Base-by-base conservation (phyloP, 176 grass and related monocot species). In the Phragmites australis region DNA sequence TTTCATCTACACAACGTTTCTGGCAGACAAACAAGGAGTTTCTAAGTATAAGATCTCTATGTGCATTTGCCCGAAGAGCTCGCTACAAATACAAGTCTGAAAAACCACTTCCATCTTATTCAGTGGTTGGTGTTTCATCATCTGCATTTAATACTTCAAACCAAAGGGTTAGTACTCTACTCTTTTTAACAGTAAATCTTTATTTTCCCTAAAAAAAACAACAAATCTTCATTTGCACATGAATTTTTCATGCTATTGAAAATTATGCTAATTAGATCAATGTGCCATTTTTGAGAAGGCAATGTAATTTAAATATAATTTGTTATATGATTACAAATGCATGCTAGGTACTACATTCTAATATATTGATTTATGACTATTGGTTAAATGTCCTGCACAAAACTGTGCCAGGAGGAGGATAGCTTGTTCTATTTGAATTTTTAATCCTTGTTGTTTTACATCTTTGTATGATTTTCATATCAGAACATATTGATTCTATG, bases 71-170 rank as follows among this genome's bases (percentile, higher is more conserved):
- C 75, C 93, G 90, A 81, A 87, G 86, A 75, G 64, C 70, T 70
- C 89, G 74, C 84, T 71, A 89, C 43, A 88, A 87, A 82, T 93
- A 85, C 81, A 92, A 85, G 75, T 93, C 92, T 61, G 90, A 85
- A 66, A 80, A 86, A 59, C 50, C 85, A 34, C 83, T 93, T 82
- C 92, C 95, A 71, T 70, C 84, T 79, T 98, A 98, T 88, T 93
- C 90, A 34, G 68, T 58, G 58, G 86, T 89, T 84, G 89, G 92
- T 32, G 52, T 88, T 85, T 83, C 95, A 53, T 85, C 92, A 62
- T 94, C 89, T 75, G 67, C 88, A 80, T 88, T 84, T 84, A 75
- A 83, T 23, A 93, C 70, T 87, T 82, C 87, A 68, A 89, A 84
- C 87, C 91, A 94, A 81, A 90, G 86, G 85, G 94, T 92, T 88